These are phyloP conservation scores for Dendrothele bispora DNA, from an alignment of 768 basidiomycete genomes.

Conservation along the genomic window DNA sequence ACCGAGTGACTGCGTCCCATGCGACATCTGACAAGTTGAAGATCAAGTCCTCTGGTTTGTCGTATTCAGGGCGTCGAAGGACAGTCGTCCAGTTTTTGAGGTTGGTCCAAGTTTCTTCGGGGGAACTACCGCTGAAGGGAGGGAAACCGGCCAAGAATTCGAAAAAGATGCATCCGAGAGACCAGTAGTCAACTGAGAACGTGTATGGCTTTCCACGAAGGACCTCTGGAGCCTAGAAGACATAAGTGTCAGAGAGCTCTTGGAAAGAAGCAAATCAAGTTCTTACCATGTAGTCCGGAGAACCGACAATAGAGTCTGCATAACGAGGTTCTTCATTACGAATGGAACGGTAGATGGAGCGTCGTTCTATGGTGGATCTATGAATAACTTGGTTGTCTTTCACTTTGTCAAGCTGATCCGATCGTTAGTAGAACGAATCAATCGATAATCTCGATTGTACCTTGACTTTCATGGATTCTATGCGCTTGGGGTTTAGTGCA, in stretches of 20 bases:
- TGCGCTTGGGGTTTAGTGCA: constrained; percentile 89
- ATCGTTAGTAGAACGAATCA: background rate
- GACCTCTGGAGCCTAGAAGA: constrained; percentile 73
- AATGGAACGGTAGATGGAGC: constrained; percentile 92
- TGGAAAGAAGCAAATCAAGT: background rate
- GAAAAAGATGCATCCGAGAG: constrained; percentile 95
- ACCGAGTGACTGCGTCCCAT: constrained; percentile 94
- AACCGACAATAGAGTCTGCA: constrained; percentile 97
- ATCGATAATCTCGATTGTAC: constrained; percentile 36
- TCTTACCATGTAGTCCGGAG: constrained; percentile 93
- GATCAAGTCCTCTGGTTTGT: constrained; percentile 92
- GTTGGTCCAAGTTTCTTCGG: constrained; percentile 99
- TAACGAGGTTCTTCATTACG: constrained; percentile 89
- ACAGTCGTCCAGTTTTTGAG: constrained; percentile 97
- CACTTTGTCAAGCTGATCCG: constrained; percentile 83
- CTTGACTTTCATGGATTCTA: constrained; percentile 93
- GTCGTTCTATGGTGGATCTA: constrained; percentile 90
- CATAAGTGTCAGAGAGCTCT: background rate
- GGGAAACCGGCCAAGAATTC: constrained; percentile 97
- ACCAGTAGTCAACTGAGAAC: constrained; percentile 98
- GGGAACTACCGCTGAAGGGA: constrained; percentile 93
- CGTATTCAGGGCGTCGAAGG: constrained; percentile 90
- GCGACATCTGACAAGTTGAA: constrained; percentile 93
- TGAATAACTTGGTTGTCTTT: constrained; percentile 90
- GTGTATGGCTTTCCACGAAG: constrained; percentile 93